phyloP scores from a whole-genome alignment of 2,329 filamentous ascomycete species.

The Hypoxylon sp. region DNA sequence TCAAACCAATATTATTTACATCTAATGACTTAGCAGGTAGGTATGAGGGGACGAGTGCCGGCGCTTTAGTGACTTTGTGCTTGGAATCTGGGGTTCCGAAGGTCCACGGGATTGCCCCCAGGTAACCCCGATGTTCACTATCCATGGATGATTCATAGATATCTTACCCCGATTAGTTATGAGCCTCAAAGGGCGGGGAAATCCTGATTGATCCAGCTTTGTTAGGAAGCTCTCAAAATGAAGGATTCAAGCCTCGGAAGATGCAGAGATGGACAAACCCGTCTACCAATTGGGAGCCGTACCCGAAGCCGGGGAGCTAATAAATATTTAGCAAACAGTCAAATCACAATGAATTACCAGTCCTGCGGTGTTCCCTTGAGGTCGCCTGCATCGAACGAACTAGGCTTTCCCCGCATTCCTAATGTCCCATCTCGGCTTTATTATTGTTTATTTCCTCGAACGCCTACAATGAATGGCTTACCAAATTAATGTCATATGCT shows the following conservation, averaged over 20 bases:
- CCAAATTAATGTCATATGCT: slow-evolving; percentile 43
- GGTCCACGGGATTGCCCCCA: background rate
- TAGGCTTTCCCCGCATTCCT: slow-evolving; percentile 43
- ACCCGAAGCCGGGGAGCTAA: slow-evolving; percentile 10
- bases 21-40: background rate
- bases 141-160: slow-evolving; percentile 7
- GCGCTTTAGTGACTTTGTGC: background rate
- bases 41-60: background rate
- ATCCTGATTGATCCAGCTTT: slow-evolving; percentile 30
- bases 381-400: slow-evolving; percentile 28
- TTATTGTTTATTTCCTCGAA: slow-evolving; percentile 32
- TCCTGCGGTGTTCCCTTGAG: slow-evolving; percentile 31
- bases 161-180: slow-evolving; percentile 29
- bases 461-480: slow-evolving; percentile 26
- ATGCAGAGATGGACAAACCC: background rate
- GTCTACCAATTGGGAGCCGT: slow-evolving; percentile 28
- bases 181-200: slow-evolving; percentile 46
- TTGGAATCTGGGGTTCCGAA: slow-evolving; percentile 6
- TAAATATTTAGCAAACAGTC: slow-evolving; percentile 21
- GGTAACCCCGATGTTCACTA: slow-evolving; percentile 20
- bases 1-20: background rate
- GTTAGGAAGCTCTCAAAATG: slow-evolving; percentile 41
- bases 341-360: slow-evolving; percentile 30
- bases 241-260: slow-evolving; percentile 29
- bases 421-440: slow-evolving; percentile 41